A percentile compares a stretch with the other conserved stretches of the same genome.
Conservation (phyloP, 345 rosid species). For the Sonneratia caseolaris region DNA sequence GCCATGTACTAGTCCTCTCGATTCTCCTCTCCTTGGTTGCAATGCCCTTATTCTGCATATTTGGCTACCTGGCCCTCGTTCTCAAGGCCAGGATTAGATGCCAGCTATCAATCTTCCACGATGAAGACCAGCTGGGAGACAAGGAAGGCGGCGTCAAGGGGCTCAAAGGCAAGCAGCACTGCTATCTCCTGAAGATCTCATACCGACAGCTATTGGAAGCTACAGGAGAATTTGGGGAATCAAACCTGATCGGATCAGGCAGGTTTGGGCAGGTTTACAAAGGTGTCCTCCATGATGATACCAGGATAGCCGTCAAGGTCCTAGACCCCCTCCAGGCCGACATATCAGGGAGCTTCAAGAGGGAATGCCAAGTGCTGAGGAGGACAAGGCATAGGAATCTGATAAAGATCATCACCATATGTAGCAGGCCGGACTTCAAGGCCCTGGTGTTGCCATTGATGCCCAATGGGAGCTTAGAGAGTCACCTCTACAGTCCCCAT, state of each 20-base stretch:
- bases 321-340: slow-evolving; percentile 35
- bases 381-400: slow-evolving; percentile 80
- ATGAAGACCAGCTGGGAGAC: slow-evolving; percentile 39
- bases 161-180: slow-evolving; percentile 2
- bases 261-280: slow-evolving; percentile 75
- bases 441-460: slow-evolving; percentile 82
- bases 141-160: slow-evolving; percentile 35
- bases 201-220: slow-evolving; percentile 63
- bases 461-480: slow-evolving; percentile 86
- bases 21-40: slow-evolving; percentile 44
- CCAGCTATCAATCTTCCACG: slow-evolving; percentile 18
- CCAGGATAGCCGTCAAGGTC: slow-evolving; percentile 76
- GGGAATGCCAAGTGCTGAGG: slow-evolving; percentile 72
- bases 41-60: slow-evolving; percentile 36
- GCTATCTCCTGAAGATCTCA: slow-evolving; percentile 53
- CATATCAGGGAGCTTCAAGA: slow-evolving; percentile 51
- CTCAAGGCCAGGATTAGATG: slow-evolving; percentile 37
- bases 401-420: slow-evolving; percentile 71
- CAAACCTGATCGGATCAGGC: slow-evolving; percentile 75
- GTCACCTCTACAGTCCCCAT: slow-evolving; percentile 35
- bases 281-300: slow-evolving; percentile 67
- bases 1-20: slow-evolving; percentile 35
- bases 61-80: slow-evolving; percentile 27
- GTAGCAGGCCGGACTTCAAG: slow-evolving; percentile 78
- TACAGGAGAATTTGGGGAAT: slow-evolving; percentile 60